Evolutionary conservation across 352 stramenopile species (phyloP).

Genomic region (Globisporangium splendens): DNA sequence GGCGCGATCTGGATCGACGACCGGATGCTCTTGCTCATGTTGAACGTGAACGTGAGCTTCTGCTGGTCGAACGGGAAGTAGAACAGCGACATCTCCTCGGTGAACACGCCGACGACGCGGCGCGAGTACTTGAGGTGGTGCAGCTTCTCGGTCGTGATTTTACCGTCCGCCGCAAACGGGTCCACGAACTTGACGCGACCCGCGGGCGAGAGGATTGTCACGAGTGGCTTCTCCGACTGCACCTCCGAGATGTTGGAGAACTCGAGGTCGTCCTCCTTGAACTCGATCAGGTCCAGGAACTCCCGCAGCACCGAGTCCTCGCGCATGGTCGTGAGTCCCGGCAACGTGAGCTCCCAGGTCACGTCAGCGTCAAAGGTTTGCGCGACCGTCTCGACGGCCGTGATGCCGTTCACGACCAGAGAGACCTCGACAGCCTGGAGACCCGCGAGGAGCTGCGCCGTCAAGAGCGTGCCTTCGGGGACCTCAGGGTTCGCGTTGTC

Average conservation of each 20-base stretch:
- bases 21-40: constrained; percentile 16
- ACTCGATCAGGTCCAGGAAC: constrained; percentile 26
- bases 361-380: constrained; percentile 27
- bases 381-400: constrained; percentile 22
- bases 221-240: constrained; percentile 9
- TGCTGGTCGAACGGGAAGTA: constrained; percentile 41
- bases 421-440: constrained; percentile 19
- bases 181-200: constrained; percentile 10
- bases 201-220: constrained; percentile 1
- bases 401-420: constrained; percentile 24
- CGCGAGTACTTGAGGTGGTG: constrained; percentile 23
- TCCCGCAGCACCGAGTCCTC: constrained; percentile 28
- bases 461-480: constrained; percentile 1
- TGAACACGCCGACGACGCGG: constrained; percentile 25
- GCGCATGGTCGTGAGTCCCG: constrained; percentile 23
- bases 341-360: constrained; percentile 27
- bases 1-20: constrained; percentile 15
- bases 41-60: constrained; percentile 33
- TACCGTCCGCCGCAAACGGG: constrained; percentile 3
- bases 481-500: not conserved
- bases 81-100: constrained; percentile 34
- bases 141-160: not conserved
- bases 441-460: constrained; percentile 18
- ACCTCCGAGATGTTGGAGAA: constrained; percentile 26
- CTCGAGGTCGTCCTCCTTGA: constrained; percentile 28